These are phyloP conservation scores for Penicillium sp. DNA, from an alignment of 2,329 filamentous ascomycete genomes.

Conservation along the genomic window DNA sequence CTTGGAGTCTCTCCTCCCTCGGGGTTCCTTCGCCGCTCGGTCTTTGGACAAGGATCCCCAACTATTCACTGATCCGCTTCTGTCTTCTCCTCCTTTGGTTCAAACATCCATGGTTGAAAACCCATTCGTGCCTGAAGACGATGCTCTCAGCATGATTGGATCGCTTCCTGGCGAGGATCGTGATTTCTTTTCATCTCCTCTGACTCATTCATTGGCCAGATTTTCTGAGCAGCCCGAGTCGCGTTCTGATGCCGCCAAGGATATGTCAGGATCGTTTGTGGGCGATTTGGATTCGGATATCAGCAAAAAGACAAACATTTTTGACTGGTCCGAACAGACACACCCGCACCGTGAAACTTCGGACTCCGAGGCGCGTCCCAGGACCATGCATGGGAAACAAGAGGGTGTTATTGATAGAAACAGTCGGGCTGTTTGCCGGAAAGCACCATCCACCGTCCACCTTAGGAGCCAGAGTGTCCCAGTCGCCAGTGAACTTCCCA, in stretches of 20 bases:
- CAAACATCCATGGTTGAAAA: constrained; percentile 17
- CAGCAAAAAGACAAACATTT: constrained; percentile 55
- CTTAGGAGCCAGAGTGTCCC: constrained; percentile 66
- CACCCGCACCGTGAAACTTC: constrained; percentile 53
- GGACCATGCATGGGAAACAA: constrained; percentile 64
- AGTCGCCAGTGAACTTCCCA: constrained; percentile 51
- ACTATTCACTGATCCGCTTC: constrained; percentile 18
- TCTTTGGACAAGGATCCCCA: constrained; percentile 22
- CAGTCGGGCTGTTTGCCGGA: constrained; percentile 57
- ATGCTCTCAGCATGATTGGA: constrained; percentile 30
- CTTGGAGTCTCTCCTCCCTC: constrained; percentile 50
- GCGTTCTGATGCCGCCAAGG: constrained; percentile 1
- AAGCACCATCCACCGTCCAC: constrained; percentile 59
- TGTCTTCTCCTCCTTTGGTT: constrained; percentile 11
- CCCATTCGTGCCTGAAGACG: constrained; percentile 25
- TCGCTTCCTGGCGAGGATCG: constrained; percentile 27
- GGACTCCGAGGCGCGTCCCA: constrained; percentile 55
- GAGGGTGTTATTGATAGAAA: constrained; percentile 52
- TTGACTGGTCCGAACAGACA: constrained; percentile 64
- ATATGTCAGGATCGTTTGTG: constrained; percentile 1
- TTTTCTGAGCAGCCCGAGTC: constrained; percentile 1
- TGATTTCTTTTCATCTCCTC: constrained; percentile 4
- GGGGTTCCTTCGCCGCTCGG: constrained; percentile 42
- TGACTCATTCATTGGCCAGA: constrained; percentile 9
- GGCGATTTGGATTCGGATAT: constrained; percentile 28